Conservation (phyloP, 2,329 filamentous ascomycete species). For the Fusarium ambrosium region DNA sequence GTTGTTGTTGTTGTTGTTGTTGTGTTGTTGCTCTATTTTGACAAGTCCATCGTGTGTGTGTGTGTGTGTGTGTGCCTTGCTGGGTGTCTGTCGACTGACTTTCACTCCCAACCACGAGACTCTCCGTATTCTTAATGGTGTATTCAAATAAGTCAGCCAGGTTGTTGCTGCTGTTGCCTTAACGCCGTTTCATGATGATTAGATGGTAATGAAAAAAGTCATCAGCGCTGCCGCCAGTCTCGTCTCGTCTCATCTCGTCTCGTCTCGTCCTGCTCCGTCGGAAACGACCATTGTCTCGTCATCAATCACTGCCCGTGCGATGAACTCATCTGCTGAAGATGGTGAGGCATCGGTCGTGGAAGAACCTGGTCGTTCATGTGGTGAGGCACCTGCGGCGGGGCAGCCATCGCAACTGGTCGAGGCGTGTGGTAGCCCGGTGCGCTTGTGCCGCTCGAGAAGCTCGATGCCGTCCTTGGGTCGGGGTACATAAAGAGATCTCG, state of each 20-base stretch:
- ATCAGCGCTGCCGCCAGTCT: slow-evolving; percentile 16
- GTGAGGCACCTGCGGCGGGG: slow-evolving; percentile 42
- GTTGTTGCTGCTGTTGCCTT: slow-evolving; percentile 11
- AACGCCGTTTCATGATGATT: slow-evolving; percentile 43
- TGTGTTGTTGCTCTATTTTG: slow-evolving; percentile 29
- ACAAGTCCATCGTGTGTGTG: slow-evolving; percentile 16
- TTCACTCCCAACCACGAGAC: slow-evolving; percentile 20
- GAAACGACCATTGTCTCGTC: background rate
- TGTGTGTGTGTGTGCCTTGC: background rate
- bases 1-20: slow-evolving; percentile 11
- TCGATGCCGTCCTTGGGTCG: slow-evolving; percentile 52
- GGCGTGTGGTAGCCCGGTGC: slow-evolving; percentile 45
- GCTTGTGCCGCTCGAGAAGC: slow-evolving; percentile 59
- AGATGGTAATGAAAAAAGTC: slow-evolving; percentile 33
- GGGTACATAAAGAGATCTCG: slow-evolving; percentile 57
- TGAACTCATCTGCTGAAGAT: slow-evolving; percentile 42
- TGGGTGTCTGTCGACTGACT: slow-evolving; percentile 12
- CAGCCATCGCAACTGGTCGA: slow-evolving; percentile 42
- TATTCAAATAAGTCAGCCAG: slow-evolving; percentile 24
- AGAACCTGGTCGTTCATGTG: slow-evolving; percentile 41
- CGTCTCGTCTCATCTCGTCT: background rate
- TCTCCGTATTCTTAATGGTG: slow-evolving; percentile 28
- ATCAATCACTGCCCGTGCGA: slow-evolving; percentile 39
- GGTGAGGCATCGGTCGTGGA: slow-evolving; percentile 44
- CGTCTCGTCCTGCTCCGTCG: background rate